Evolutionary conservation across 768 basidiomycete genomes (phyloP).

Genomic region (Exidia glandulosa): DNA sequence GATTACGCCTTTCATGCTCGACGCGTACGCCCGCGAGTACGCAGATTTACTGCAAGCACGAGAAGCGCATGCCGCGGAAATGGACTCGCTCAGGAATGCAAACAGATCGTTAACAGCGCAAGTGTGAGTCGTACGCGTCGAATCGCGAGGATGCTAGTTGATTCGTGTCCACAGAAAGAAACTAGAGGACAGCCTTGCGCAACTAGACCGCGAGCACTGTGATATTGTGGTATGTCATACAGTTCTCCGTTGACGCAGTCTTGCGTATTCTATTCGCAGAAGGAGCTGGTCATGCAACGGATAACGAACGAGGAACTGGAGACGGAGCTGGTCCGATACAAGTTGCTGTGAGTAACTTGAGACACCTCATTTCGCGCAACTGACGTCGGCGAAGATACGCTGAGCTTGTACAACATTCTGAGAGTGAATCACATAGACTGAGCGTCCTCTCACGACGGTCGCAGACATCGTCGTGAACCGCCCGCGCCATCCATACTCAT

Average conservation of each 20-base stretch:
- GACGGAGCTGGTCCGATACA: conserved; percentile 87
- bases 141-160: conserved; percentile 3
- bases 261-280: conserved; percentile 31
- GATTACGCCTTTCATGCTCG: conserved; percentile 95
- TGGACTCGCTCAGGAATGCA: conserved; percentile 70
- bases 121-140: conserved; percentile 44
- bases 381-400: conserved; percentile 32
- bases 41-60: conserved; percentile 65
- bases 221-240: conserved; percentile 42
- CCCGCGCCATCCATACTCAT: neutral
- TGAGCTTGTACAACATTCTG: conserved; percentile 58
- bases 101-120: conserved; percentile 69
- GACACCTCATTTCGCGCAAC: neutral
- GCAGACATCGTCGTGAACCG: neutral
- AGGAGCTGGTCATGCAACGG: conserved; percentile 82
- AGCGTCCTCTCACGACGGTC: neutral
- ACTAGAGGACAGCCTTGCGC: conserved; percentile 67
- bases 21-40: conserved; percentile 81
- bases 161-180: conserved; percentile 50
- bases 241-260: neutral
- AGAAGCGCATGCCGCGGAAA: conserved; percentile 73
- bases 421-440: neutral
- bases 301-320: conserved; percentile 89
- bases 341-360: conserved; percentile 57
- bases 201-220: conserved; percentile 76